Base-by-base conservation (phyloP, 2,329 filamentous ascomycete species). In the Colletotrichum echinochloae region DNA sequence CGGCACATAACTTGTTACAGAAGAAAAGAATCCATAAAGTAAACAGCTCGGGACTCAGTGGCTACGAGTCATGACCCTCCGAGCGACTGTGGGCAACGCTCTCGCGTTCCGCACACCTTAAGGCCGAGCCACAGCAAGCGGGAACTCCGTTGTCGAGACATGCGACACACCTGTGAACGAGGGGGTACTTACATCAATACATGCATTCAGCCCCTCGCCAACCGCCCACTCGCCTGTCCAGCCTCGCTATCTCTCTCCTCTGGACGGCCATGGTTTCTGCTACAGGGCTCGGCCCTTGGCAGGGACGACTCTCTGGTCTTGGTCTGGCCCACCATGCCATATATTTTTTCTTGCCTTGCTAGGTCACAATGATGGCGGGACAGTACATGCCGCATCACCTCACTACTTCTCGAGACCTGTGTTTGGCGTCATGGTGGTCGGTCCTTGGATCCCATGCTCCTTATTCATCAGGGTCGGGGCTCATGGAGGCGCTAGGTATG, bases 51-150 rank as follows among this genome's bases (percentile, higher is more conserved):
- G 52, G 54, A 57, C 52, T 63, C 57, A 60, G 59, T 70, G 68
- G 64, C 51, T 33, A 67, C 64, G 68, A 68, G 64, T 70, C 68
- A 70, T 70, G 52, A 52, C 39, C 57, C n/a, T 30, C 54, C 33
- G 26, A 46, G 55, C 41, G 37, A 56, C 48, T 41, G 41, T 65
- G 49, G 51, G 26, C 41, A 64, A 48, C 60, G 44, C 52, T 67
- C 26, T 64, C 56, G 67, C 57, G 46, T 30, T 54, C 52, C 64
- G 64, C 57, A 67, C 67, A 64, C 67, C 63, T 56, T 35, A 37
- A 70, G 63, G 35, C 57, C 57, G 64, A 70, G 63, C 63, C 67
- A 63, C 62, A 56, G 28, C 52, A 49, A 56, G 66, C 41, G 62
- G 67, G 60, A 35, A 39, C 62, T 37, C 49, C 41, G 63, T 62